These are phyloP conservation scores for Daldinia eschscholtzii DNA, from an alignment of 2,329 filamentous ascomycete species.

Conservation along the genomic window DNA sequence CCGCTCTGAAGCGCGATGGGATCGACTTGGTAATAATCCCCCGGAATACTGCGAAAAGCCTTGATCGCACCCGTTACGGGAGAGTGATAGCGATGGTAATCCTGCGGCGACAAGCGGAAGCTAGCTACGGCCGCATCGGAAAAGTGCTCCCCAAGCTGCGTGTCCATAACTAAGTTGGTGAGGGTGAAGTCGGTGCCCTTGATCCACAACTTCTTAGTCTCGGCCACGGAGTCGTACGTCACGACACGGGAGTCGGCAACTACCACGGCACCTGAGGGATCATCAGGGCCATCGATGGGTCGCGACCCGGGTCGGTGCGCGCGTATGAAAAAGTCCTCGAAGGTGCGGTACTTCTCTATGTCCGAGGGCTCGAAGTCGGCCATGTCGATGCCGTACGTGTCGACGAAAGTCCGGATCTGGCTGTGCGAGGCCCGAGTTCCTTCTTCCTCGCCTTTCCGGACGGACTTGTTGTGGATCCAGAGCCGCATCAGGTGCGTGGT, in stretches of 20 bases:
- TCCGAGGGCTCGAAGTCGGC: slow-evolving; percentile 55
- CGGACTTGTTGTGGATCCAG: slow-evolving; percentile 54
- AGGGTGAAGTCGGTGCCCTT: slow-evolving; percentile 60
- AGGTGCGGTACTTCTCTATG: slow-evolving; percentile 52
- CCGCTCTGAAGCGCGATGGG: slow-evolving; percentile 51
- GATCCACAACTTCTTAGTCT: slow-evolving; percentile 56
- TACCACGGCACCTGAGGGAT: slow-evolving; percentile 50
- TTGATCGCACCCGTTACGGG: slow-evolving; percentile 57
- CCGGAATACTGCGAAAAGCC: slow-evolving; percentile 55
- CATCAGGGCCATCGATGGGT: slow-evolving; percentile 47
- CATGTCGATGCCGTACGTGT: slow-evolving; percentile 56
- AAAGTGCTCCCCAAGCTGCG: slow-evolving; percentile 52
- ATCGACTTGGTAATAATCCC: slow-evolving; percentile 60
- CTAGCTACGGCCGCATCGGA: slow-evolving; percentile 55
- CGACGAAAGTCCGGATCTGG: slow-evolving; percentile 55
- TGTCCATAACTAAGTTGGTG: slow-evolving; percentile 55
- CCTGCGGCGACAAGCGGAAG: slow-evolving; percentile 58
- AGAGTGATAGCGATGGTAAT: slow-evolving; percentile 61
- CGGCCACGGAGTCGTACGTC: slow-evolving; percentile 53
- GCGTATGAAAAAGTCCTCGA: slow-evolving; percentile 57
- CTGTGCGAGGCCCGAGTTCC: slow-evolving; percentile 49
- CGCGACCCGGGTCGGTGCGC: slow-evolving; percentile 51
- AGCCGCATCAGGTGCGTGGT: slow-evolving; percentile 54
- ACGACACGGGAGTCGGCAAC: slow-evolving; percentile 56
- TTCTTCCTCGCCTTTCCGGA: slow-evolving; percentile 49